phyloP scores from a whole-genome alignment of 768 basidiomycete species.

The Sporobolomyces pararoseus region DNA sequence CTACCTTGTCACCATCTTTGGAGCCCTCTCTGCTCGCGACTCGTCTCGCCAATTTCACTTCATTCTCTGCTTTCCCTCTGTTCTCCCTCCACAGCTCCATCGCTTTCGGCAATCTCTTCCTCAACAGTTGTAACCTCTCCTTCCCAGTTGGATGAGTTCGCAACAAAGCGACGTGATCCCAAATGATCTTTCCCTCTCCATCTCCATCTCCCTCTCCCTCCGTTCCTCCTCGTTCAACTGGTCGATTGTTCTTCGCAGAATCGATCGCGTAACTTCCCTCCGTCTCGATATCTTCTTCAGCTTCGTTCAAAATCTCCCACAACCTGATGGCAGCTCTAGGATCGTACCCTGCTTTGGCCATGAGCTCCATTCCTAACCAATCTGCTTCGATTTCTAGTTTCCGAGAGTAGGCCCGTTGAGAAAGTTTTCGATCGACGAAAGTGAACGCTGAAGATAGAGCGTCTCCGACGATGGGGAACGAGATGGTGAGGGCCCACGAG shows the following conservation, averaged over 20 bases:
- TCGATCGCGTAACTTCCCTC: conserved; percentile 42
- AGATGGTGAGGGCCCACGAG: conserved; percentile 51
- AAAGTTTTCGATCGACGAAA: conserved; percentile 51
- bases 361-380: conserved; percentile 52
- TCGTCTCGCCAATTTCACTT: conserved; percentile 1
- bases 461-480: conserved; percentile 54
- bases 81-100: conserved; percentile 42
- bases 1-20: too few relatives aligned
- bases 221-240: too few relatives aligned
- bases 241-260: too few relatives aligned
- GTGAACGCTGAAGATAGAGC: conserved; percentile 51
- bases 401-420: conserved; percentile 52
- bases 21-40: background rate
- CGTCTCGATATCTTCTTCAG: conserved; percentile 49
- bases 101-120: conserved; percentile 42
- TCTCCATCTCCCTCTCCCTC: background rate
- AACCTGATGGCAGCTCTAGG: conserved; percentile 51
- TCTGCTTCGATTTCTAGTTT: conserved; percentile 55
- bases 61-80: background rate
- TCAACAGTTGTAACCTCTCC: conserved; percentile 47
- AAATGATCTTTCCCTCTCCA: conserved; percentile 37
- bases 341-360: conserved; percentile 54
- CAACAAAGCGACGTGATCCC: conserved; percentile 50
- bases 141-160: conserved; percentile 53
- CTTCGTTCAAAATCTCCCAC: conserved; percentile 52